Conservation (phyloP, 140 eudicot genomes). For the Oenanthe javanica region DNA sequence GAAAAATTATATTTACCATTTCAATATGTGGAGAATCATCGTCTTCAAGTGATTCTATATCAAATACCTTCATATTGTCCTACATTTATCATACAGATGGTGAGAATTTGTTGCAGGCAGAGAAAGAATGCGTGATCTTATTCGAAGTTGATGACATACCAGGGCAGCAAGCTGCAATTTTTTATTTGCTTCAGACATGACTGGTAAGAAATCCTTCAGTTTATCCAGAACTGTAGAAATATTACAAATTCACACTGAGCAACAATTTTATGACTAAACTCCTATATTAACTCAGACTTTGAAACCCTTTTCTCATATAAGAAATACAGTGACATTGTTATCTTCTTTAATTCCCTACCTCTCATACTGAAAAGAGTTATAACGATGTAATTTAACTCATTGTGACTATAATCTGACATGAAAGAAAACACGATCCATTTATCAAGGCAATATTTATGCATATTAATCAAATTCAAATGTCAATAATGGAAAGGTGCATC, state of each 20-base stretch:
- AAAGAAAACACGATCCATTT: background rate
- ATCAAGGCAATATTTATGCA: no score
- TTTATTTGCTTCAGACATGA: conserved; percentile 39
- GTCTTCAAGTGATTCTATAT: conserved; percentile 39
- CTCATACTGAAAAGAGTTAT: background rate
- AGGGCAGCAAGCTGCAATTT: conserved; percentile 33
- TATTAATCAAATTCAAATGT: no score
- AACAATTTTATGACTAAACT: background rate
- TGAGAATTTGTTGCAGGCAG: background rate
- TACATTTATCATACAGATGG: conserved; percentile 7
- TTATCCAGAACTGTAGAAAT: conserved; percentile 30
- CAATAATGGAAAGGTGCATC: background rate
- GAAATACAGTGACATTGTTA: background rate
- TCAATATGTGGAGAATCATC: conserved; percentile 39
- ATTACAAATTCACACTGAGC: background rate
- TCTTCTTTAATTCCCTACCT: background rate
- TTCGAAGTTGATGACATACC: conserved; percentile 7
- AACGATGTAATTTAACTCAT: background rate
- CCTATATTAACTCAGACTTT: background rate
- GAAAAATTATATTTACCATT: conserved; percentile 25
- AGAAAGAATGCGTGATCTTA: background rate
- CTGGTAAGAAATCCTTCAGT: conserved; percentile 40
- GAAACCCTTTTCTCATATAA: background rate
- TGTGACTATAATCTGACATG: background rate
- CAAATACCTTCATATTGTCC: conserved; percentile 36